Percentiles rank a stretch among this genome's conserved stretches.
phyloP scores from a whole-genome alignment of 352 stramenopile species.

The Globisporangium parvum region DNA sequence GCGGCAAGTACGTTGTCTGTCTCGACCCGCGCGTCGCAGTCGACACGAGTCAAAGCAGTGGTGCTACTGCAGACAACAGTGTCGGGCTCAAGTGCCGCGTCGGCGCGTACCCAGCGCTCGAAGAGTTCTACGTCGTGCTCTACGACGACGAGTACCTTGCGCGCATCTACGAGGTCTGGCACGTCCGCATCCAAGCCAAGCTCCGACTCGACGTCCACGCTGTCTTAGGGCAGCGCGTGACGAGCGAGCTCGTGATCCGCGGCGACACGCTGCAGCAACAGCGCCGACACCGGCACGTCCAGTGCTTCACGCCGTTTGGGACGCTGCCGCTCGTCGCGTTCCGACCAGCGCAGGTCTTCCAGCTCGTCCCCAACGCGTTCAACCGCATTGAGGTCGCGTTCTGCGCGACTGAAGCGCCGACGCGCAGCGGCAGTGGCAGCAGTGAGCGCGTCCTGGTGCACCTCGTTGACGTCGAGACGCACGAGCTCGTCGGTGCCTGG shows the following conservation, averaged over 20 bases:
- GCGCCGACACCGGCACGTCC: conserved; percentile 18
- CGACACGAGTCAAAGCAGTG: conserved; percentile 20
- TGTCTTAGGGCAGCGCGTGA: conserved; percentile 74
- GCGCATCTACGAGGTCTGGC: conserved; percentile 77
- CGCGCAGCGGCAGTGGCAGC: conserved; percentile 2
- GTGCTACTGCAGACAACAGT: conserved; percentile 9
- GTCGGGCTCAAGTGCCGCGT: conserved; percentile 83
- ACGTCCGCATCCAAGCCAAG: conserved; percentile 68
- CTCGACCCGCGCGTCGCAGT: conserved; percentile 64
- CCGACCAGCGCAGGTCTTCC: conserved; percentile 73
- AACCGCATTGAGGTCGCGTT: conserved; percentile 87
- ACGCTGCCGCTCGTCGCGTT: conserved; percentile 54
- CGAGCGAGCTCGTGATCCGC: conserved; percentile 87
- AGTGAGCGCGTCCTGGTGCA: conserved; percentile 52
- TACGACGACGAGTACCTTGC: conserved; percentile 87
- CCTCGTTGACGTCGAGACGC: conserved; percentile 87
- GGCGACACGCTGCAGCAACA: conserved; percentile 47
- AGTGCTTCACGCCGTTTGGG: conserved; percentile 46
- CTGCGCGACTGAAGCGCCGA: conserved; percentile 37
- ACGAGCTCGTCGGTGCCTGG: conserved; percentile 89
- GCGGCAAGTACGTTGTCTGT: conserved; percentile 59
- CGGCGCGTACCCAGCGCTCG: conserved; percentile 74
- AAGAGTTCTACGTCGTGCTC: conserved; percentile 88
- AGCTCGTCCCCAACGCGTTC: conserved; percentile 86
- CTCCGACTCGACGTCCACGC: conserved; percentile 85